Conservation (phyloP, 1,284 basidiomycete genomes). For the Marasmius sp. region DNA sequence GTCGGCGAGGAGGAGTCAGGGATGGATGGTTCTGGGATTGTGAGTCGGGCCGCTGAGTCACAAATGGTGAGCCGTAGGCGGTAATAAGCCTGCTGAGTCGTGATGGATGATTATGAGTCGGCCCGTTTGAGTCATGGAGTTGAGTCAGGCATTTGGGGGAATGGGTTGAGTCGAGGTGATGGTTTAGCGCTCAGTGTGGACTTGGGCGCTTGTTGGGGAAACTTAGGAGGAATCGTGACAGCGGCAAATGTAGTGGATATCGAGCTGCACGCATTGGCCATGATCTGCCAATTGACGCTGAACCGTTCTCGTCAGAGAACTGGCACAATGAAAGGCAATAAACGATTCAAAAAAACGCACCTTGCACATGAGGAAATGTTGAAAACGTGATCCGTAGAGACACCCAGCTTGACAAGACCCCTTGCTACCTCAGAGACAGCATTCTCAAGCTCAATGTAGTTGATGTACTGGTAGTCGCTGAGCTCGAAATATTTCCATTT, state of each 20-base stretch:
- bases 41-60: too few relatives aligned
- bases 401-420: slow-evolving; percentile 3
- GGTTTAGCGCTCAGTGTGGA: too few relatives aligned
- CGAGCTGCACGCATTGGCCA: background rate
- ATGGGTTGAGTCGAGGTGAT: too few relatives aligned
- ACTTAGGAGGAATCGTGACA: slow-evolving; percentile 96
- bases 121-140: too few relatives aligned
- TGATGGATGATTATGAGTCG: too few relatives aligned
- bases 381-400: slow-evolving; percentile 40
- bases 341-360: background rate
- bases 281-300: slow-evolving; percentile 24
- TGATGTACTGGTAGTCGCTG: slow-evolving; percentile 82
- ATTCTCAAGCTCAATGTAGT: slow-evolving; percentile 65
- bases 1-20: too few relatives aligned
- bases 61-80: too few relatives aligned
- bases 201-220: too few relatives aligned
- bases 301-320: slow-evolving; percentile 4
- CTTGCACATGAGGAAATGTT: slow-evolving; percentile 40
- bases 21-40: too few relatives aligned
- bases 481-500: slow-evolving; percentile 96
- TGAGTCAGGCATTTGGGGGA: too few relatives aligned
- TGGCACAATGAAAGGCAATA: background rate
- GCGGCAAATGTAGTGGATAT: slow-evolving; percentile 75
- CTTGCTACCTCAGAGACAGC: background rate
- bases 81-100: too few relatives aligned